These are phyloP conservation scores for Scedosporium minutisporum DNA, from an alignment of 2,329 filamentous ascomycete genomes.

Conservation along the genomic window DNA sequence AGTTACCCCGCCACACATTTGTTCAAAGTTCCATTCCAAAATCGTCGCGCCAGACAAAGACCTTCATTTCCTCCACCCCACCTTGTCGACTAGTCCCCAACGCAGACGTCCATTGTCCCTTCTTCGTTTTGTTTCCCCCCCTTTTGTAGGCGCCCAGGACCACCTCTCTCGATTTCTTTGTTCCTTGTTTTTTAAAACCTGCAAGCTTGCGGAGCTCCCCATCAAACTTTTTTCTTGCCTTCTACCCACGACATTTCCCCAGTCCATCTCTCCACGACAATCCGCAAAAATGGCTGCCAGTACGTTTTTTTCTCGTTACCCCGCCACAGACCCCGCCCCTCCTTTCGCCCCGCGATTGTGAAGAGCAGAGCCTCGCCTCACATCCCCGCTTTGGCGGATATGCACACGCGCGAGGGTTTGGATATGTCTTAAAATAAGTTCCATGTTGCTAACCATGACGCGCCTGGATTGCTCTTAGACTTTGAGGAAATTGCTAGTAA, in stretches of 20 bases:
- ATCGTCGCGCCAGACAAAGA: background rate
- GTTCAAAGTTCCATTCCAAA: background rate
- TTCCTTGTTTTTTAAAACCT: background rate
- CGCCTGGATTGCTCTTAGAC: slow-evolving; percentile 19
- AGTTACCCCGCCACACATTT: background rate
- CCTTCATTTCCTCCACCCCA: background rate
- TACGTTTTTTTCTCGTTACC: background rate
- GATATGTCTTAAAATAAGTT: too few relatives aligned
- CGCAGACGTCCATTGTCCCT: background rate
- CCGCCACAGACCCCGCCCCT: background rate
- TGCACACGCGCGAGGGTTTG: background rate
- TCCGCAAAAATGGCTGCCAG: background rate
- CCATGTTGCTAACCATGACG: background rate
- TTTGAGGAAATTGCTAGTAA: slow-evolving; percentile 38
- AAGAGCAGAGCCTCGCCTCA: background rate
- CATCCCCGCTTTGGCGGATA: background rate
- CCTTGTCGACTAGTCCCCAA: background rate
- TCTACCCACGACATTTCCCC: background rate
- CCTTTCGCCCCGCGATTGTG: background rate
- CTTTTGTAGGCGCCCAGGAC: background rate
- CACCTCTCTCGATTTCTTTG: background rate
- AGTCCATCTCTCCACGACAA: background rate
- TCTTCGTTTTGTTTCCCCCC: background rate
- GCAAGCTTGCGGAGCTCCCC: background rate
- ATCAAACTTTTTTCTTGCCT: background rate